phyloP scores from a whole-genome alignment of 2,329 filamentous ascomycete species.

The Fusarium multiceps region DNA sequence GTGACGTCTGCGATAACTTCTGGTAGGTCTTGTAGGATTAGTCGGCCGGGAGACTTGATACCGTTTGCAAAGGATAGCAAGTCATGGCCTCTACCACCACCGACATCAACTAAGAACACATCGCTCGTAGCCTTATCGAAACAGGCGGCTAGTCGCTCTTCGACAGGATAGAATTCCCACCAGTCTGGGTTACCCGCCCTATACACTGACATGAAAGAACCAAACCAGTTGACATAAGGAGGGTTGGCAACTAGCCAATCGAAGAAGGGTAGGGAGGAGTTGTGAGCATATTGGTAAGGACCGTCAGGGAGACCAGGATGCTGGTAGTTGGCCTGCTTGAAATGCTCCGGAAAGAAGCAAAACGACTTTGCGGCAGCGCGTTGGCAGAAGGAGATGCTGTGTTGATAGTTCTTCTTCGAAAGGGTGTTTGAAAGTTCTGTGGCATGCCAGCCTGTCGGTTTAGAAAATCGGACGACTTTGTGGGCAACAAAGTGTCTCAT shows the following conservation, averaged over 20 bases:
- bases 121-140: constrained; percentile 12
- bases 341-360: constrained; percentile 18
- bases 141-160: constrained; percentile 3
- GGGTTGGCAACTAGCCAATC: constrained; percentile 17
- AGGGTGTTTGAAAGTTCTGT: constrained; percentile 25
- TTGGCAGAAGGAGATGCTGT: constrained; percentile 28
- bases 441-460: constrained; percentile 18
- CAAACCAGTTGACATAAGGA: constrained; percentile 21
- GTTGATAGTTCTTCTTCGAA: constrained; percentile 15
- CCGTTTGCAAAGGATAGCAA: constrained; percentile 28
- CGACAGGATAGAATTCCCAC: constrained; percentile 23
- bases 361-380: constrained; percentile 15
- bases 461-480: constrained; percentile 12
- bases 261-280: constrained; percentile 18
- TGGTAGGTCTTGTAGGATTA: constrained; percentile 38
- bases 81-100: constrained; percentile 35
- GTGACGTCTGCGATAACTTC: constrained; percentile 27
- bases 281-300: constrained; percentile 23
- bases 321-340: constrained; percentile 20
- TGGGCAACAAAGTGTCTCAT: constrained; percentile 34
- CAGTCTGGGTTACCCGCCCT: constrained; percentile 19
- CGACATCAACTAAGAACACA: constrained; percentile 32
- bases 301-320: constrained; percentile 6
- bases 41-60: not conserved
- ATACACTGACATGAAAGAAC: constrained; percentile 32